phyloP scores from a whole-genome alignment of 2,329 filamentous ascomycete genomes.

The Trematosphaeria pertusa region DNA sequence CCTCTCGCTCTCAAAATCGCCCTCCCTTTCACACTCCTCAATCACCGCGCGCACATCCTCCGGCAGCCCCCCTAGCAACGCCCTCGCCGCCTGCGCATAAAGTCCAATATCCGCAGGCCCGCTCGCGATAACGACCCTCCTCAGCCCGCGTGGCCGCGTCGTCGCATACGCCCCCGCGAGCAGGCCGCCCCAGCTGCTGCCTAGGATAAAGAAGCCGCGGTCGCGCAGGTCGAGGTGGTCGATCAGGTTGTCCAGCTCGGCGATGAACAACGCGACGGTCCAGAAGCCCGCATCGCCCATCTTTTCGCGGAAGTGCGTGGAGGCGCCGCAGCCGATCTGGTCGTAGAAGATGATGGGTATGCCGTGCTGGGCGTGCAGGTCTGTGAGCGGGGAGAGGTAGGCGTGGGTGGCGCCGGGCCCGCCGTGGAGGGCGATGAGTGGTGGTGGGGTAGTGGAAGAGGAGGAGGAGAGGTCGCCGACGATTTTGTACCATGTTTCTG shows the following conservation, averaged over 20 bases:
- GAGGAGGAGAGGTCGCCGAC: conserved; percentile 31
- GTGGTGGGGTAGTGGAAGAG: conserved; percentile 11
- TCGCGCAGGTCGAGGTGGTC: conserved; percentile 48
- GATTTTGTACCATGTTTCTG: conserved; percentile 44
- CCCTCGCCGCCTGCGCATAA: conserved; percentile 21
- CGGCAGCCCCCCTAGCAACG: conserved; percentile 23
- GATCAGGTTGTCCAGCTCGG: conserved; percentile 59
- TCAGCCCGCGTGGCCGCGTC: conserved; percentile 28
- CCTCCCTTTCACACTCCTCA: conserved; percentile 15
- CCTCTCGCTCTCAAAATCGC: conserved; percentile 15
- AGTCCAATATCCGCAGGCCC: conserved; percentile 21
- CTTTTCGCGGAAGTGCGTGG: conserved; percentile 57
- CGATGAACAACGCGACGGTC: conserved; percentile 55
- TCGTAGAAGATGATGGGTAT: conserved; percentile 62
- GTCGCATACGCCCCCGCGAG: conserved; percentile 26
- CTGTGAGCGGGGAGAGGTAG: conserved; percentile 47
- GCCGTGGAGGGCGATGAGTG: conserved; percentile 45
- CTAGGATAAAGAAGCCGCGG: conserved; percentile 51
- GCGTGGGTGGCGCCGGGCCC: conserved; percentile 48
- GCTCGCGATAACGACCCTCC: conserved; percentile 46
- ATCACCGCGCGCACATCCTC: conserved; percentile 24
- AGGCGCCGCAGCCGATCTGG: conserved; percentile 59
- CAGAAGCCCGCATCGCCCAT: conserved; percentile 56
- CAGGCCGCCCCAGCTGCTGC: conserved; percentile 64
- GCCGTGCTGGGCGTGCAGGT: conserved; percentile 42